Evolutionary conservation across 2,329 filamentous ascomycete species (phyloP).

Genomic region (Dactylellina leptospora): DNA sequence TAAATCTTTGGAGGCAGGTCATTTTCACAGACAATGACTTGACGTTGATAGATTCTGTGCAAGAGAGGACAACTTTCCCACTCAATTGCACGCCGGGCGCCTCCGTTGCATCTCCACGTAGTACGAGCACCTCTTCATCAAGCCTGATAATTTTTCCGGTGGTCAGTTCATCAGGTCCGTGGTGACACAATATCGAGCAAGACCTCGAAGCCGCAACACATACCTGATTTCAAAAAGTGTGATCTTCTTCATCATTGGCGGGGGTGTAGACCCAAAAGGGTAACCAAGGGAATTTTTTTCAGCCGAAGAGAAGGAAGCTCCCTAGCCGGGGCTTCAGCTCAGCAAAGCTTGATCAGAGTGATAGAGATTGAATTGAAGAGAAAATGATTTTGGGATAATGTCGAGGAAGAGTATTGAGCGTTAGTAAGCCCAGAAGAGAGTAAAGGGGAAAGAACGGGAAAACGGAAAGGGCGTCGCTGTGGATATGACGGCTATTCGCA

Average conservation of each 20-base stretch:
- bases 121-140: slow-evolving; percentile 80
- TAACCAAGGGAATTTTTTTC: slow-evolving; percentile 50
- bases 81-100: slow-evolving; percentile 78
- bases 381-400: neutral
- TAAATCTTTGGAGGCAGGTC: slow-evolving; percentile 73
- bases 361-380: neutral
- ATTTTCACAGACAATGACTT: slow-evolving; percentile 78
- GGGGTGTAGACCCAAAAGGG: slow-evolving; percentile 27
- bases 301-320: slow-evolving; percentile 48
- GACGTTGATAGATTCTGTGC: slow-evolving; percentile 73
- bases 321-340: slow-evolving; percentile 39
- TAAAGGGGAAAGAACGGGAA: neutral
- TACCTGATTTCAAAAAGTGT: slow-evolving; percentile 57
- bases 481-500: slow-evolving; percentile 18
- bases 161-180: slow-evolving; percentile 15
- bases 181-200: neutral
- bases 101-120: slow-evolving; percentile 78
- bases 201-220: slow-evolving; percentile 27
- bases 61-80: slow-evolving; percentile 76
- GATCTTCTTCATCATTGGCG: slow-evolving; percentile 50
- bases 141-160: slow-evolving; percentile 65
- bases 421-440: slow-evolving; percentile 12
- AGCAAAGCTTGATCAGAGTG: slow-evolving; percentile 16
- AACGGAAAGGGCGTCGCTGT: neutral
- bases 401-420: neutral